Base-by-base conservation (phyloP, 1,284 basidiomycete species). In the Dichomitus squalens region DNA sequence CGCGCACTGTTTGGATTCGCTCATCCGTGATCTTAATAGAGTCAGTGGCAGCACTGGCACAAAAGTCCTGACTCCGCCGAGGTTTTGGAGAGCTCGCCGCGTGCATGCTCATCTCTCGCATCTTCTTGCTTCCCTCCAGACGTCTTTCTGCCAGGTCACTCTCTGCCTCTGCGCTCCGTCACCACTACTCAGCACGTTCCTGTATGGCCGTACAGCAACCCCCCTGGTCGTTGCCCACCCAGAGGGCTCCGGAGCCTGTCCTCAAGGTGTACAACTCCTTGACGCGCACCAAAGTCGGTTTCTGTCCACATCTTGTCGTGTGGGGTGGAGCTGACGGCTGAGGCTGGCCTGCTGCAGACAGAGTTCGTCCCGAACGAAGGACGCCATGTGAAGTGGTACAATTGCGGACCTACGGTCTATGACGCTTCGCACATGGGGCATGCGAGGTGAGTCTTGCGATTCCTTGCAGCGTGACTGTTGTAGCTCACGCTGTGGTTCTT, bases 391-490 rank as follows among this genome's bases (percentile, higher is more conserved):
- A 97, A 97, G 69, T 99, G 97, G 97, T 98, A 98, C 74, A 98
- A 96, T 72, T 98, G 96, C 70, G 96, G 97, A 7, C 97, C 97
- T n/a, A 99, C 97, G 1, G 97, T 99, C 7, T 99, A 99, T 73
- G 97, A 99, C 80, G 87, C 95, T 12, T 92, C 94, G 44, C 97
- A 99, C 73, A 96, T 99, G 94, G 97, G 97, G 4, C 97, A 99
- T 78, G 97, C 97, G 7, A 87, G 95, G 95, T 96, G 64, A 63
- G 81, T 59, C 11, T 3, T 6, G 3, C 20, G 12, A 47, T 23
- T 43, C 1, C 5, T 29, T 44, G 5, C 2, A 5, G 3, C 7
- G 0, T 23, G 4, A 11, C 5, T 5, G 35, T 7, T 4, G 9
- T 16, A 7, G 20, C 36, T 23, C 14, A 48, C 3, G 20, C 34